Evolutionary conservation across 805 yeast species (phyloP).

Genomic region (Sungouiozyma intestinalis): DNA sequence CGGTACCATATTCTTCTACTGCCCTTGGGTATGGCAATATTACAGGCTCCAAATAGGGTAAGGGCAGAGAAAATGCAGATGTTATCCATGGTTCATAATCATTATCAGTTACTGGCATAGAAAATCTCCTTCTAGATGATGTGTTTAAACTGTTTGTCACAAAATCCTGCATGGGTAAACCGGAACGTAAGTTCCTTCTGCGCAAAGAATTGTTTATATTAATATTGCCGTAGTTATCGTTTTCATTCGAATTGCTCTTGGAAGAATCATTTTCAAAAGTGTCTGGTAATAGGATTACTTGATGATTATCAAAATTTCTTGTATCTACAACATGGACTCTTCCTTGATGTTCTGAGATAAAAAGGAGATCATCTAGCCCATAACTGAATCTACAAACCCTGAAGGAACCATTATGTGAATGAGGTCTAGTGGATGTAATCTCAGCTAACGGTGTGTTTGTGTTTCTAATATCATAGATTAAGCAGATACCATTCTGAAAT

Average conservation of each 20-base stretch:
- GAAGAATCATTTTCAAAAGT: constrained; percentile 8
- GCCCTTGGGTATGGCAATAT: constrained; percentile 25
- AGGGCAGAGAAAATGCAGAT: constrained; percentile 21
- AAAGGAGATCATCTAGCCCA: constrained; percentile 64
- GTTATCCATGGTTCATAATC: constrained; percentile 21
- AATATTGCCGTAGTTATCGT: neutral
- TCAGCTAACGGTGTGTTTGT: constrained; percentile 41
- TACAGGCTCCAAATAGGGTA: constrained; percentile 20
- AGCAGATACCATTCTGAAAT: constrained; percentile 77
- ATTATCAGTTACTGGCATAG: constrained; percentile 4
- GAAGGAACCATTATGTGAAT: constrained; percentile 51
- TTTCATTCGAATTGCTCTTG: neutral
- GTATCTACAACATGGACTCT: constrained; percentile 79
- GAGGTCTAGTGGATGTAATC: constrained; percentile 50
- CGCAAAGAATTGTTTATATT: neutral
- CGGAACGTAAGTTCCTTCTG: neutral
- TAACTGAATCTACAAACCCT: constrained; percentile 52
- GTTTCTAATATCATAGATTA: constrained; percentile 68
- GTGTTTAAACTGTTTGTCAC: neutral
- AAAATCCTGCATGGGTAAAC: neutral
- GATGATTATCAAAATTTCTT: constrained; percentile 62
- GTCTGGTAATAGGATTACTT: constrained; percentile 58
- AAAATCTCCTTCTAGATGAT: constrained; percentile 10
- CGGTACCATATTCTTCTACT: constrained; percentile 1
- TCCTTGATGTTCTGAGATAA: constrained; percentile 76